phyloP scores from a whole-genome alignment of 306 rosid genomes.

The Malus orientalis region DNA sequence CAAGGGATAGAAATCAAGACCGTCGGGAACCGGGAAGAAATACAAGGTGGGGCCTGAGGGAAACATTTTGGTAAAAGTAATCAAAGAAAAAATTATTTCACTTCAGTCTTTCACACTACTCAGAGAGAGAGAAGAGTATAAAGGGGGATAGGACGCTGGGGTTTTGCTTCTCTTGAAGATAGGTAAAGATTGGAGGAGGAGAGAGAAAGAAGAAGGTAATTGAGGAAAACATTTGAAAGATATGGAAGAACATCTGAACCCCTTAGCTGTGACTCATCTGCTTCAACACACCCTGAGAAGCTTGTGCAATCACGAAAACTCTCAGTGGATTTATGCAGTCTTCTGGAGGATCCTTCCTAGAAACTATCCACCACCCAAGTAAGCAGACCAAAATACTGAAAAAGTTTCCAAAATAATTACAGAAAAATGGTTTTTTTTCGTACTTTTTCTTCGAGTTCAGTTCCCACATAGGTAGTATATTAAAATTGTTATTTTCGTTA shows the following conservation, averaged over 20 bases:
- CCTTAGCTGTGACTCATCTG: constrained; percentile 83
- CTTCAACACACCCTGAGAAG: constrained; percentile 97
- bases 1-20: constrained; percentile 18
- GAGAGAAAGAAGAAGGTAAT: not conserved
- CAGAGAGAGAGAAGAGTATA: constrained; percentile 18
- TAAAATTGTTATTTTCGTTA: not conserved
- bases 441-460: not conserved
- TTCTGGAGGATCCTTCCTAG: constrained; percentile 99
- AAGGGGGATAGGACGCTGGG: constrained; percentile 42
- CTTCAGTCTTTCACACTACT: constrained; percentile 5
- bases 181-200: constrained; percentile 14
- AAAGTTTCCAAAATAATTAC: not conserved
- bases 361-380: constrained; percentile 98
- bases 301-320: constrained; percentile 77
- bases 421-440: not conserved
- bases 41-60: constrained; percentile 23
- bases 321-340: constrained; percentile 96
- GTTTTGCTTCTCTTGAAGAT: constrained; percentile 37
- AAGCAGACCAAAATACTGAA: constrained; percentile 10
- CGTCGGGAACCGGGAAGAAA: constrained; percentile 17
- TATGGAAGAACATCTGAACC: constrained; percentile 83
- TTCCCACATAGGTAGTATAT: not conserved
- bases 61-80: constrained; percentile 22
- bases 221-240: not conserved
- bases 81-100: constrained; percentile 19